Percentiles rank a stretch among this genome's conserved stretches.
These are phyloP conservation scores for Elymus sibiricus DNA, from an alignment of 176 grass and related monocot species.

Conservation along the genomic window DNA sequence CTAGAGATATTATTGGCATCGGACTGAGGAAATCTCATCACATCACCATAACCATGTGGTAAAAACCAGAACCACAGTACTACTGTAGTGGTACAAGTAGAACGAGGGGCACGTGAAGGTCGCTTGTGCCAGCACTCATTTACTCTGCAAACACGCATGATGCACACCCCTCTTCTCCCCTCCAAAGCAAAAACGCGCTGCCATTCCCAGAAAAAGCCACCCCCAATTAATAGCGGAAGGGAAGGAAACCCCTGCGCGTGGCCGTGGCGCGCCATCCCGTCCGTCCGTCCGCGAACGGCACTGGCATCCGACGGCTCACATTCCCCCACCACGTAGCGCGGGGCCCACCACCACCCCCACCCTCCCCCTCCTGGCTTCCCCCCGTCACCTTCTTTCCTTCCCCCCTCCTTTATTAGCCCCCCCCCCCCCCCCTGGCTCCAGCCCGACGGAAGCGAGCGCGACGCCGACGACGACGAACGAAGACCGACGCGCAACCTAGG, in stretches of 20 bases:
- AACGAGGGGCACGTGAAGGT: neutral
- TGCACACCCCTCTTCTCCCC: neutral
- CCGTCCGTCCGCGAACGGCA: neutral
- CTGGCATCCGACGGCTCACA: constrained; percentile 7
- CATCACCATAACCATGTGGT: too few species aligned
- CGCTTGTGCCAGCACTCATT: neutral
- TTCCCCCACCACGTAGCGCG: neutral
- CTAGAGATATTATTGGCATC: too few species aligned
- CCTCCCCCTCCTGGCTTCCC: neutral
- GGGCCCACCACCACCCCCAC: constrained; percentile 8
- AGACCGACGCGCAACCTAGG: neutral
- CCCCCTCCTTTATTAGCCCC: neutral
- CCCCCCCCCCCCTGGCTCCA: neutral
- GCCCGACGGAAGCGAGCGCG: constrained; percentile 20
- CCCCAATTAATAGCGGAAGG: constrained; percentile 16
- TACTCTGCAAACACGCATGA: neutral
- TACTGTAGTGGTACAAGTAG: too few species aligned
- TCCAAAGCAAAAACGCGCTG: neutral
- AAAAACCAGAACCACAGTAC: too few species aligned
- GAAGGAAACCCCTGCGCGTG: neutral
- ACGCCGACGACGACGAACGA: neutral
- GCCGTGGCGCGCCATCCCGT: neutral
- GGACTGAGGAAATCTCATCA: too few species aligned
- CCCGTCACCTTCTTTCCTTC: neutral
- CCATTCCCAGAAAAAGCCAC: neutral